Evolutionary conservation across 352 stramenopile species (phyloP).

Genomic region (Phytopythium boreale): DNA sequence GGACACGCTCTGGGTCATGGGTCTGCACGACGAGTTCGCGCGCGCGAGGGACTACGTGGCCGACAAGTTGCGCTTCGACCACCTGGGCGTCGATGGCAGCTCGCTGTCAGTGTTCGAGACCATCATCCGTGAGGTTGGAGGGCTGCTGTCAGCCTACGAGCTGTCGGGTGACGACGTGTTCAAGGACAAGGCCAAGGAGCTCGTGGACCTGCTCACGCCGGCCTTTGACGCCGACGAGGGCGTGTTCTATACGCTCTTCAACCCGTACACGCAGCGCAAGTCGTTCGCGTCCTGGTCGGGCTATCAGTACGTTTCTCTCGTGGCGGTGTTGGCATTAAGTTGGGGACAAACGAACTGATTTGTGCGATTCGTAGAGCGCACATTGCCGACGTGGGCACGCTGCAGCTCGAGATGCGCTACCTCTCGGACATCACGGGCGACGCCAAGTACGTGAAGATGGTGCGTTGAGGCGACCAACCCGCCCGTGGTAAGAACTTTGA

Average conservation of each 20-base stretch:
- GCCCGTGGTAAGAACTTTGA: neutral
- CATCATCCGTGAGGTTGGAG: conserved; percentile 97
- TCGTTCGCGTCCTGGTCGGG: conserved; percentile 35
- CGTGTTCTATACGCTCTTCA: conserved; percentile 89
- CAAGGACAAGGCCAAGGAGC: conserved; percentile 90
- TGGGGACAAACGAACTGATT: neutral
- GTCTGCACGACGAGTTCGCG: conserved; percentile 89
- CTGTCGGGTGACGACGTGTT: conserved; percentile 87
- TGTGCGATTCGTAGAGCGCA: conserved; percentile 30
- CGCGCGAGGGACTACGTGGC: conserved; percentile 88
- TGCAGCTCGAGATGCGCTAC: conserved; percentile 83
- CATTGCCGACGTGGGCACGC: conserved; percentile 81
- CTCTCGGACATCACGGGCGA: conserved; percentile 79
- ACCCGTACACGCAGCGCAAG: conserved; percentile 75
- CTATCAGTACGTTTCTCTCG: conserved; percentile 23
- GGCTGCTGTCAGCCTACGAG: conserved; percentile 95
- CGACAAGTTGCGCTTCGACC: conserved; percentile 75
- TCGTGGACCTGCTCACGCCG: conserved; percentile 88
- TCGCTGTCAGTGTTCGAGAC: conserved; percentile 98
- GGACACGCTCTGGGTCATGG: conserved; percentile 98
- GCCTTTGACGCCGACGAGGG: conserved; percentile 89
- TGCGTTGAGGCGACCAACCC: conserved; percentile 12
- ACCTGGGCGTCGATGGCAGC: conserved; percentile 50
- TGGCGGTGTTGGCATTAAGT: neutral
- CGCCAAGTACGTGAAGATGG: conserved; percentile 62